Evolutionary conservation across 208 protist genomes (phyloP).

Genomic region (Acanthamoeba lenticulata): DNA sequence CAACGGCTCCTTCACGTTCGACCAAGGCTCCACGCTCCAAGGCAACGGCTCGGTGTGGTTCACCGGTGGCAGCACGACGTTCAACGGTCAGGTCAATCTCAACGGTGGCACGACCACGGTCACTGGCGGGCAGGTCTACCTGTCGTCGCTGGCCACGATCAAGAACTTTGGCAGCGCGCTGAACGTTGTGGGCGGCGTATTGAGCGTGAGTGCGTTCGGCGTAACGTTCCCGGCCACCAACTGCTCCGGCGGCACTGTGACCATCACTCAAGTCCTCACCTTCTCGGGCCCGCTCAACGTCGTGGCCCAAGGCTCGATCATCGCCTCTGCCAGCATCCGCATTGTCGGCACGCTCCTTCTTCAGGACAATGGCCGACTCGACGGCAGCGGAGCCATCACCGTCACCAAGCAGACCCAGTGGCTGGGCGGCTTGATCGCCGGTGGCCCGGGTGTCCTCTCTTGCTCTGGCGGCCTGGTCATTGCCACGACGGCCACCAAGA

Average conservation of each 20-base stretch:
- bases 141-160: not conserved
- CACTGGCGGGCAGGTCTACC: constrained; percentile 25
- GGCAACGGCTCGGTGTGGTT: not conserved
- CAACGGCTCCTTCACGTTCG: not conserved
- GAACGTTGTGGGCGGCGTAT: not conserved
- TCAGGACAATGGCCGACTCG: not conserved
- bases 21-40: not conserved
- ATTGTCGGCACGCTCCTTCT: not conserved
- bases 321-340: not conserved
- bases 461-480: not conserved
- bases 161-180: not conserved
- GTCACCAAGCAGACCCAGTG: constrained; percentile 23
- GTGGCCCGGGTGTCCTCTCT: not conserved
- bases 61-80: not conserved
- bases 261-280: not conserved
- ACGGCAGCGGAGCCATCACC: not conserved
- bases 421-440: constrained; percentile 19
- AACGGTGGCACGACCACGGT: not conserved
- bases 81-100: constrained; percentile 5
- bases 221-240: not conserved
- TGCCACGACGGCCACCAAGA: not conserved
- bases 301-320: not conserved
- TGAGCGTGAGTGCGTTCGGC: constrained; percentile 37
- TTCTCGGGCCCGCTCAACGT: not conserved
- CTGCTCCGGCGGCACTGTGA: not conserved